Conservation (phyloP, 257 asterid genomes). For the Ajuga chamaepitys region DNA sequence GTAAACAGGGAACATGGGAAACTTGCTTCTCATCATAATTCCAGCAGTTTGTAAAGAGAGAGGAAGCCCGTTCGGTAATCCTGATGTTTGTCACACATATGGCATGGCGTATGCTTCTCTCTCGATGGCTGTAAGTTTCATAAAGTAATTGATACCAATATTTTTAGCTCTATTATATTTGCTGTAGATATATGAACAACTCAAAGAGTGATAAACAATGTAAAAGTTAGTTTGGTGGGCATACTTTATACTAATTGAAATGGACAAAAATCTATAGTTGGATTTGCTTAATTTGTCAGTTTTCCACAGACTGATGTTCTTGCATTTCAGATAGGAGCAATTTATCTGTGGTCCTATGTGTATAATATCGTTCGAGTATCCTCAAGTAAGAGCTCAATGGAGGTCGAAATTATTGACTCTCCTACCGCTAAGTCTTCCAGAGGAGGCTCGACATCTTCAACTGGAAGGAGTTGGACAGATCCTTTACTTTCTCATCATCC, state of each 20-base stretch:
- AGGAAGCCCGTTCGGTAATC: conserved; percentile 85
- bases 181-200: not conserved
- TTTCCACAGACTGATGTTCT: conserved; percentile 1
- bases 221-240: not conserved
- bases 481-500: conserved; percentile 43
- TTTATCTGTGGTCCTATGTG: conserved; percentile 77
- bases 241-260: not conserved
- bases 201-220: not conserved
- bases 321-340: conserved; percentile 62
- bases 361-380: conserved; percentile 71
- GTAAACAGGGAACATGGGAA: conserved; percentile 73
- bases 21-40: conserved; percentile 75
- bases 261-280: not conserved
- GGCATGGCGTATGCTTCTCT: conserved; percentile 92
- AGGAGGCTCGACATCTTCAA: conserved; percentile 26
- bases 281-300: not conserved
- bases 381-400: conserved; percentile 41
- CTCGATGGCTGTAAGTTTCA: conserved; percentile 78
- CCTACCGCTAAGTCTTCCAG: conserved; percentile 25
- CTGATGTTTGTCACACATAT: conserved; percentile 43
- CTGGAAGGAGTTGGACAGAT: conserved; percentile 29
- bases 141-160: not conserved
- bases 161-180: not conserved
- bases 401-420: conserved; percentile 42
- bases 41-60: conserved; percentile 89